Base-by-base conservation (phyloP, 179 eudicot genomes). In the Silene vulgaris region DNA sequence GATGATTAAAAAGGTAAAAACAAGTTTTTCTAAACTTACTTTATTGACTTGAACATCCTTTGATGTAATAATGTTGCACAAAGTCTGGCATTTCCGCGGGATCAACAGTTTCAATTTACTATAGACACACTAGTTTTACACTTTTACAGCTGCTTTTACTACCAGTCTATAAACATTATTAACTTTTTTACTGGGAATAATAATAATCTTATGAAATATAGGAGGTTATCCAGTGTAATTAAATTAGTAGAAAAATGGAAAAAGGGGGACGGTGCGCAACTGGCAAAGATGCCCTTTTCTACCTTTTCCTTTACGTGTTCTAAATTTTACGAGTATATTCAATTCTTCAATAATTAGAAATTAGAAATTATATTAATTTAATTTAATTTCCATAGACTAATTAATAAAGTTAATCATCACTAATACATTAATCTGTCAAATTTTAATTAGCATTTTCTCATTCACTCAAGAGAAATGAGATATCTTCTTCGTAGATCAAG, bases 241-340 rank as follows among this genome's bases (percentile, higher is more conserved):
- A 8, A 48, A 12, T 0, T 0, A 48, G 2, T 8, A 8, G 54
- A 2, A 48, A 63, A 30, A 60, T 65, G 65, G 48, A 7, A 13
- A 63, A 61, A 63, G 78, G 57, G 57, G 29, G 85, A 63, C 74
- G 79, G 77, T 80, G 83, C 77, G 66, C 75, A 72, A 73, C 28
- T 64, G 81, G 57, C 71, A 37, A 67, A 35, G 45, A 67, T 67
- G 71, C 71, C 71, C 71, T 67, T 67, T 67, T 67, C 19, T 8
- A 30, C 72, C 84, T 84, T 84, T 80, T 84, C 59, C 73, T 79
- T 84, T 82, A 72, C 89, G 78, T 77, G 78, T 64, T 72, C 73
- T 80, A 75, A 21, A 68, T 2, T 0, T n/a, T n/a, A n/a, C 43
- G 45, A 37, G 45, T 37, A 45, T 2, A 11, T 11, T 63, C 29